Evolutionary conservation across 192 early-diverging fungal genomes (phyloP).

Genomic region (Backusella tarrabulga): DNA sequence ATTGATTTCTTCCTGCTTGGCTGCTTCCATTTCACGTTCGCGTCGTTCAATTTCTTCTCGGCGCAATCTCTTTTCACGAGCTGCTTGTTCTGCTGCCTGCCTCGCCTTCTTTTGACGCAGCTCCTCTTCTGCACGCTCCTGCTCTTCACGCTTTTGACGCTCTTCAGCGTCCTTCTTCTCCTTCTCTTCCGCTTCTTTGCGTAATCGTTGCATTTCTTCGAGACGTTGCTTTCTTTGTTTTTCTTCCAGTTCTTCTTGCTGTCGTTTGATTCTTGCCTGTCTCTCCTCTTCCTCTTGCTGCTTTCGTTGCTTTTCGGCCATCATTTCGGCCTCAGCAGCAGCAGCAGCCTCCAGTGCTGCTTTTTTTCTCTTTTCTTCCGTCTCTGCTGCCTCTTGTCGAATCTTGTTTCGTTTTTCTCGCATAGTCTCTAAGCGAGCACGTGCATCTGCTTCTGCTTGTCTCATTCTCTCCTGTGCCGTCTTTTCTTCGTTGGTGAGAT

Average conservation of each 20-base stretch:
- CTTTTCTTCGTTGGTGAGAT: slow-evolving; percentile 28
- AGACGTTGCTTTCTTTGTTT: slow-evolving; percentile 4
- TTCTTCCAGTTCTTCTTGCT: slow-evolving; percentile 19
- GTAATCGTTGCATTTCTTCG: slow-evolving; percentile 19
- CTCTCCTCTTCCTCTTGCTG: slow-evolving; percentile 30
- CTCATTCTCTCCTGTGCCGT: slow-evolving; percentile 40
- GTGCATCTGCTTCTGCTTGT: slow-evolving; percentile 43
- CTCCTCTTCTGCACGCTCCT: slow-evolving; percentile 38
- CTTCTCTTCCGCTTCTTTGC: slow-evolving; percentile 15
- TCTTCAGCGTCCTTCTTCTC: slow-evolving; percentile 27
- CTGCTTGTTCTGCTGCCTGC: slow-evolving; percentile 35
- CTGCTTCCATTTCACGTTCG: slow-evolving; percentile 27
- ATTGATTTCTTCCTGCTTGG: slow-evolving; percentile 9
- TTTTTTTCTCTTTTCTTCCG: slow-evolving; percentile 27
- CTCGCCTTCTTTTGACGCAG: slow-evolving; percentile 25
- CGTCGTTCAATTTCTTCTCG: slow-evolving; percentile 19
- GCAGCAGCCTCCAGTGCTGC: slow-evolving; percentile 23
- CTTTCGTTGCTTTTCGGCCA: slow-evolving; percentile 39
- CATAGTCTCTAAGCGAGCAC: slow-evolving; percentile 32
- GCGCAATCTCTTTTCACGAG: slow-evolving; percentile 21
- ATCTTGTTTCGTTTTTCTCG: slow-evolving; percentile 21
- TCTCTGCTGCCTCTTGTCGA: slow-evolving; percentile 40
- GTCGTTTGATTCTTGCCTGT: slow-evolving; percentile 3
- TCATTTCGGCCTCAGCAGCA: slow-evolving; percentile 29
- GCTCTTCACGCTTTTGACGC: slow-evolving; percentile 36